Base-by-base conservation (phyloP, 805 yeast species). In the Nakazawaea pomicola region DNA sequence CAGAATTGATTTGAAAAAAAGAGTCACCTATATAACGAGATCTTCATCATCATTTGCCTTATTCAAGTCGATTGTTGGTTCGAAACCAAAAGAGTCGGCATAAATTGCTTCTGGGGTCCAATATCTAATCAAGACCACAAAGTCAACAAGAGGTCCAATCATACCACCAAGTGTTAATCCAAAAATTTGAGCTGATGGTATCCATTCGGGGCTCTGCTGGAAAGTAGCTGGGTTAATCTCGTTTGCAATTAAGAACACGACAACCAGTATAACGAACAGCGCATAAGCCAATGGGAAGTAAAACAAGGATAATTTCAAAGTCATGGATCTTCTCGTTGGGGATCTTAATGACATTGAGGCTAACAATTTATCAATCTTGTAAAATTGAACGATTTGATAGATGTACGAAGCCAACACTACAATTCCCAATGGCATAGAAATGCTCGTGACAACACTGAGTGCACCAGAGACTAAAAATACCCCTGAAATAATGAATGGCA, bases 81-180 rank as follows among this genome's bases (percentile, higher is more conserved):
- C 40, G 16, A 36, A 36, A n/a, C 40, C 40, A 20, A 36, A 36
- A 3, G 40, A 36, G 28, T 36, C 40, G 4, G 6, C 15, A 20
- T 29, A 36, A 10, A 36, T 36, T 15, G 33, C 33, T 29, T 36
- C 40, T 14, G 40, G 40, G 6, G 40, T 36, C 40, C 40, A 36
- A n/a, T 36, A 36, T 21, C 29, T 36, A 17, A 27, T 12, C 33
- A 36, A 29, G 7, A 36, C 20, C n/a, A 29, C 28, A 21, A 36
- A 36, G 10, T 20, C 14, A 15, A 36, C 20, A 14, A 36, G 21
- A 2, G 40, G 33, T 8, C 29, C 28, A 19, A 36, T 28, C 33
- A 36, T 28, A 6, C 7, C 6, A 6, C 18, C 33, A 21, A 36
- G 7, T 8, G 20, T 7, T 5, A 12, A 11, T 3, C 32, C 30